These are phyloP conservation scores for Alternaria atra DNA, from an alignment of 2,329 filamentous ascomycete species.

Conservation along the genomic window DNA sequence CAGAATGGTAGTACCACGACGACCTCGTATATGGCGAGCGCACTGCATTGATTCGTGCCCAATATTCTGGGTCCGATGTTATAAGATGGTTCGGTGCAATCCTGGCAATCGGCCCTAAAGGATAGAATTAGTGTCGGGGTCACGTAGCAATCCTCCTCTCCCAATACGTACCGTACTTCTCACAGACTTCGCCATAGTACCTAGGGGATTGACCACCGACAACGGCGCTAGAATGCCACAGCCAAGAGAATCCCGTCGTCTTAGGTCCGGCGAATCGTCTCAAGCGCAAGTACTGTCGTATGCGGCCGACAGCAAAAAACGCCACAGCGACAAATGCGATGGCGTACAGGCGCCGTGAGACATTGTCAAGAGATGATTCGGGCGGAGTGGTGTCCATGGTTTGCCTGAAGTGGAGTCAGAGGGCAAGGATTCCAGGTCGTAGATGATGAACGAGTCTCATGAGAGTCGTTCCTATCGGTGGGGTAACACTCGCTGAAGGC, in stretches of 20 bases:
- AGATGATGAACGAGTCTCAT: conserved; percentile 1
- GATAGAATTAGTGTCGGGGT: not conserved
- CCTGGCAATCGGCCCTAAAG: conserved; percentile 53
- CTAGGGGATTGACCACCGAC: conserved; percentile 34
- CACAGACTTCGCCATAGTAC: conserved; percentile 41
- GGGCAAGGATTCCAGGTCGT: conserved; percentile 9
- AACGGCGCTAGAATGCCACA: conserved; percentile 44
- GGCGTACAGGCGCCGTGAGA: conserved; percentile 23
- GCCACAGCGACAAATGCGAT: conserved; percentile 18
- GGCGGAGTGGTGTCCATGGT: conserved; percentile 20
- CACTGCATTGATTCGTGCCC: conserved; percentile 54
- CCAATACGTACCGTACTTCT: conserved; percentile 40
- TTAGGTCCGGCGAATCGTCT: conserved; percentile 44
- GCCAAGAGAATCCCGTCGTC: conserved; percentile 42
- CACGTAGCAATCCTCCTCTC: not conserved
- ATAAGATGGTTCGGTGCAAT: conserved; percentile 61
- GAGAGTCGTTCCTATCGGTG: conserved; percentile 9
- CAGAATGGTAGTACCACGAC: conserved; percentile 51
- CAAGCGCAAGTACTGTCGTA: conserved; percentile 40
- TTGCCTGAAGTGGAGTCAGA: conserved; percentile 1
- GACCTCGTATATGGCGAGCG: conserved; percentile 54
- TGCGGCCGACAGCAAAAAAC: conserved; percentile 30
- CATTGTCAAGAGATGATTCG: conserved; percentile 14
- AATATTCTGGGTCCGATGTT: conserved; percentile 60
- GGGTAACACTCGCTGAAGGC: conserved; percentile 8